Evolutionary conservation across 164 flowering plant species (phyloP).

Genomic region (Dillenia suffruticosa): DNA sequence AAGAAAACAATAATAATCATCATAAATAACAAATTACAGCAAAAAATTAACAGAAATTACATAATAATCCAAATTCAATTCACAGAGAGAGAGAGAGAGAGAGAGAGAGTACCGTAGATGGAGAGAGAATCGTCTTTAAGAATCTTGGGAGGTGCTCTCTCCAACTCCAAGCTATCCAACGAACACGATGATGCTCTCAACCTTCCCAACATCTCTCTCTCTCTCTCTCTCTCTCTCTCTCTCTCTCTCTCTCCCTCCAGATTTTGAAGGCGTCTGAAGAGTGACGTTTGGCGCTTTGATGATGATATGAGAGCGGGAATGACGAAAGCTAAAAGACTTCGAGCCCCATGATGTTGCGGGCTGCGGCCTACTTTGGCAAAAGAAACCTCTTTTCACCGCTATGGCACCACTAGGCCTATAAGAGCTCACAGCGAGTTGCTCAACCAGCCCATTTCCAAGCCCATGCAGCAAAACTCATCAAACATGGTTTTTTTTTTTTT

Average conservation of each 20-base stretch:
- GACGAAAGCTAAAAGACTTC: too few species aligned
- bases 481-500: too few species aligned
- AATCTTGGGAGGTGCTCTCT: conserved; percentile 48
- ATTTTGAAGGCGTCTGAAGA: too few species aligned
- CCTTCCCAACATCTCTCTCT: conserved; percentile 50
- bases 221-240: conserved; percentile 19
- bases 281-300: background rate
- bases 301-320: background rate
- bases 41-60: background rate
- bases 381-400: too few species aligned
- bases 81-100: background rate
- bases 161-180: conserved; percentile 30
- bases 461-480: too few species aligned
- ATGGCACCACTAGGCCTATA: too few species aligned
- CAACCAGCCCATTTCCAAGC: too few species aligned
- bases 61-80: background rate
- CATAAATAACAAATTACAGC: background rate
- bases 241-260: conserved; percentile 7
- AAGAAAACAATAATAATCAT: too few species aligned
- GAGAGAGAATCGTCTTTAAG: conserved; percentile 63
- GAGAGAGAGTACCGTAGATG: conserved; percentile 52
- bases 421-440: too few species aligned
- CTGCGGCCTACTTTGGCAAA: too few species aligned
- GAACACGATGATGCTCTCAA: conserved; percentile 39
- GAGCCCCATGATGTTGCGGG: too few species aligned